Base-by-base conservation (phyloP, 345 rosid genomes). In the Linum tenue region DNA sequence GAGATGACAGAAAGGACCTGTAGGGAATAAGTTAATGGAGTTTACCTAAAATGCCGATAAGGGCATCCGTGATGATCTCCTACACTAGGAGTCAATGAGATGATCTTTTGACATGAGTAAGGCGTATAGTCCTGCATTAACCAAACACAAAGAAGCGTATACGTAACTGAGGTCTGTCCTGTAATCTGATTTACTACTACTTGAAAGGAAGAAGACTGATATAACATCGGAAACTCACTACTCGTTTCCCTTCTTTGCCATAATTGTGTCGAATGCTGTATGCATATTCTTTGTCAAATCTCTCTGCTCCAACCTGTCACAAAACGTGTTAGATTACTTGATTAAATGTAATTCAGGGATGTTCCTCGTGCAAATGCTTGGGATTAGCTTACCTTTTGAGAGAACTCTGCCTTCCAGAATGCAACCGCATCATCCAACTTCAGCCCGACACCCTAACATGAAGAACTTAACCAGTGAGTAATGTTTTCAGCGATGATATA, bases 21-120 rank as follows among this genome's bases (percentile, higher is more conserved):
- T 43, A 43, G 2, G 9, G 2, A 43, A 11, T 43, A 43, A 5
- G 50, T 43, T 43, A 65, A 43, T 15, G 35, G 56, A 66, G 70
- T 64, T 74, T 55, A 90, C 97, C 99, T 90, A 78, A 94, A 90
- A 81, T 88, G 95, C 67, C 96, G 82, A 72, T 83, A 90, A 42
- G 99, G 99, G 65, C 97, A 94, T 62, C 99, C 96, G 64, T 88
- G 96, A 76, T 94, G 88, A 76, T 90, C 96, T 31, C 99, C 97
- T 43, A 74, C 82, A 10, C 90, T 85, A 75, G 97, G 97, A 66
- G 88, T 84, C 55, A 77, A 80, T 38, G 85, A 80, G 60, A 90
- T 90, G 64, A 85, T 77, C 72, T 85, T 90, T 71, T 84, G 94
- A 81, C 97, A 94, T 68, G 95, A 85, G 82, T 82, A 90, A 72